These are phyloP conservation scores for Penicillium nucicola DNA, from an alignment of 495 filamentous ascomycete genomes.

Conservation along the genomic window DNA sequence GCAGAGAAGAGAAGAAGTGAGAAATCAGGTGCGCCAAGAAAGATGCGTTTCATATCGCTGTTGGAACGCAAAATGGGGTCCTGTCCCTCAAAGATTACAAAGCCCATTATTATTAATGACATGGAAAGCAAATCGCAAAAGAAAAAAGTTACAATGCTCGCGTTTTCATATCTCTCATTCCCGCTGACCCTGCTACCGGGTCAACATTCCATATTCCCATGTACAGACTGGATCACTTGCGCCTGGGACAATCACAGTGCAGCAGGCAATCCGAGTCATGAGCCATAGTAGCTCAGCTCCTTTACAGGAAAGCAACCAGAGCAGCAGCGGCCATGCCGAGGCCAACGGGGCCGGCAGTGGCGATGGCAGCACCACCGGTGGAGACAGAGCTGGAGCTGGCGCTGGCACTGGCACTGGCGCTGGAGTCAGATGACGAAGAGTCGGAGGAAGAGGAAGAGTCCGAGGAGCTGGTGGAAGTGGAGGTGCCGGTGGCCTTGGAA, in stretches of 20 bases:
- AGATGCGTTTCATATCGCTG: constrained; percentile 19
- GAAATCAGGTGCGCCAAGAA: constrained; percentile 24
- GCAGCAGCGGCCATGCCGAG: constrained; percentile 42
- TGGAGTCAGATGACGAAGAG: neutral
- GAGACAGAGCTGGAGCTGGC: constrained; percentile 26
- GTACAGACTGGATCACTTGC: neutral
- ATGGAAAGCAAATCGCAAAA: constrained; percentile 12
- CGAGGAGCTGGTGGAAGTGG: constrained; percentile 5
- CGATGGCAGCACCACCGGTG: constrained; percentile 30
- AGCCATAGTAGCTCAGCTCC: neutral
- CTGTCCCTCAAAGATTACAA: constrained; percentile 12
- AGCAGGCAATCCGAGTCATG: neutral
- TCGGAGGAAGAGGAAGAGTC: neutral
- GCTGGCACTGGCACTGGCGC: constrained; percentile 17
- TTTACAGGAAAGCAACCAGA: constrained; percentile 48
- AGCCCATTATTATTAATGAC: constrained; percentile 13
- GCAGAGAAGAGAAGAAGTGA: constrained; percentile 7
- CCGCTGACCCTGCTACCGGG: neutral
- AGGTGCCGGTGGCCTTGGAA: constrained; percentile 10
- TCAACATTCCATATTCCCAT: constrained; percentile 1
- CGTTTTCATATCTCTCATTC: constrained; percentile 33
- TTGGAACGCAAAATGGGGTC: neutral
- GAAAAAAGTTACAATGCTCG: constrained; percentile 10
- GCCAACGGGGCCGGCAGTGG: constrained; percentile 37
- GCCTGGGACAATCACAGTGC: no score